These are phyloP conservation scores for Arabidopsis hybrid DNA, from an alignment of 441 rosid species.

Conservation along the genomic window DNA sequence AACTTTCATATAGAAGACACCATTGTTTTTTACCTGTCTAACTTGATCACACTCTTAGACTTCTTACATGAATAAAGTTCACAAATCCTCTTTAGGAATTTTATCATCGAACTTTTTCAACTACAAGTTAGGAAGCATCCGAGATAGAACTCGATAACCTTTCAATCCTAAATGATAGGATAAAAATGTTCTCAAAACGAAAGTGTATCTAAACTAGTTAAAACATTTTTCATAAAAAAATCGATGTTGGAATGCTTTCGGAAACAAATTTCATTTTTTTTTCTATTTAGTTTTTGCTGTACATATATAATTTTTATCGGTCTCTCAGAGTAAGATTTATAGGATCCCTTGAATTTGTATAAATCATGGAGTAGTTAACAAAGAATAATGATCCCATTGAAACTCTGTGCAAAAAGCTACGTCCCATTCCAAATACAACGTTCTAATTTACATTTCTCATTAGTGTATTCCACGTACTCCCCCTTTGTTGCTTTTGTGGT, in stretches of 20 bases:
- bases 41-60: background rate
- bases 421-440: constrained; percentile 26
- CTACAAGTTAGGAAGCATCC: too few relatives aligned
- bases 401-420: background rate
- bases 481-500: constrained; percentile 24
- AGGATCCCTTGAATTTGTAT: constrained; percentile 22
- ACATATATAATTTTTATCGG: background rate
- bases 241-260: too few relatives aligned
- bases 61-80: background rate
- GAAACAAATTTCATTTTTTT: too few relatives aligned
- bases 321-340: background rate
- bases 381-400: constrained; percentile 22
- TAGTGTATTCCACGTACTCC: constrained; percentile 42
- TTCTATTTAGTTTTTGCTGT: background rate
- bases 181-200: too few relatives aligned
- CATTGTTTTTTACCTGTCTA: background rate
- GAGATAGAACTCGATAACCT: too few relatives aligned
- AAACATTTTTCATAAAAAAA: too few relatives aligned
- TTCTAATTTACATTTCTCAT: constrained; percentile 26
- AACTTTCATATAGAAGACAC: background rate
- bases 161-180: too few relatives aligned
- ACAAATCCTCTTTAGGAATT: background rate
- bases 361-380: constrained; percentile 8
- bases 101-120: too few relatives aligned
- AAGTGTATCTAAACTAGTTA: too few relatives aligned